phyloP scores from a whole-genome alignment of 1,284 basidiomycete species.

The Melampsora medusae region DNA sequence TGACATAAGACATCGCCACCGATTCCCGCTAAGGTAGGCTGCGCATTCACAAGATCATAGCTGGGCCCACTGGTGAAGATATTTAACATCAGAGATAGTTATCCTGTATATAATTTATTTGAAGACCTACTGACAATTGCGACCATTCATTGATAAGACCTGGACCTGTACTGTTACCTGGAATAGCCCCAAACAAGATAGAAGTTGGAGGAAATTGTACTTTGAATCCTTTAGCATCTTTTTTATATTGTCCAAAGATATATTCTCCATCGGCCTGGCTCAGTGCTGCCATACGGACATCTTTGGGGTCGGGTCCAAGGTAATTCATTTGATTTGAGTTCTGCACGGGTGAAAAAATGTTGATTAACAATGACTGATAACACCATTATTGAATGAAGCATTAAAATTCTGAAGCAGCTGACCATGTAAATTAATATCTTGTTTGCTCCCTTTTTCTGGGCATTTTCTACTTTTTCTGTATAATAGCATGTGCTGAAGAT shows the following conservation, averaged over 20 bases:
- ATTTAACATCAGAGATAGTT: neutral
- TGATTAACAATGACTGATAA: no score
- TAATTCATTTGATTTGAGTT: no score
- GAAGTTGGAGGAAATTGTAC: slow-evolving; percentile 17
- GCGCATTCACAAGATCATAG: slow-evolving; percentile 31
- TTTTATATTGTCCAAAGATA: slow-evolving; percentile 15
- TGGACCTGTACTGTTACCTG: neutral
- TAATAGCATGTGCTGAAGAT: no score
- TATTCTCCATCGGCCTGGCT: slow-evolving; percentile 10
- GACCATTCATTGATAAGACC: neutral
- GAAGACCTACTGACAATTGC: neutral
- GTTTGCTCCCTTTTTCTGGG: no score
- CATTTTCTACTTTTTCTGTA: no score
- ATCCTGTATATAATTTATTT: neutral
- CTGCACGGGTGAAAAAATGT: no score
- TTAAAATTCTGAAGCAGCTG: no score
- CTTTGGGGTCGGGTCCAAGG: no score
- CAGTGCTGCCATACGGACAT: no score
- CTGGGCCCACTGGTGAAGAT: slow-evolving; percentile 35
- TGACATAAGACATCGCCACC: slow-evolving; percentile 38
- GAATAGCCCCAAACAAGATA: slow-evolving; percentile 14
- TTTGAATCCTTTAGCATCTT: slow-evolving; percentile 13
- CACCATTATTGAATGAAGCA: no score
- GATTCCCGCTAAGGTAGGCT: slow-evolving; percentile 26
- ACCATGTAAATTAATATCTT: no score